phyloP scores from a whole-genome alignment of 1,139 yeast species.

The Geotrichum carabidarum region DNA sequence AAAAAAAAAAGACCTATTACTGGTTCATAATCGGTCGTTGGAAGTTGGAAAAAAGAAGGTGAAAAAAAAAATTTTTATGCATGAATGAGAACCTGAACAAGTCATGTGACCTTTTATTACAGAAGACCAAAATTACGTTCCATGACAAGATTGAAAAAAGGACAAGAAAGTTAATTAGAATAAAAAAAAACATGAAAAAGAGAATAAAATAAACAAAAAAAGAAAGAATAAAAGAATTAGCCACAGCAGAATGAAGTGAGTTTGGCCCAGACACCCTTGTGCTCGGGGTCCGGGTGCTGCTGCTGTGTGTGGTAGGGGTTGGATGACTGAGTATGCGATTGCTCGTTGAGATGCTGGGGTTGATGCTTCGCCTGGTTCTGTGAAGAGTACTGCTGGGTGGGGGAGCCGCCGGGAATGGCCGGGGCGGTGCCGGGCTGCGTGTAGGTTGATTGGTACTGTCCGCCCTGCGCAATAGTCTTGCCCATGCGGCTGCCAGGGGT shows the following conservation, averaged over 20 bases:
- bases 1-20: not conserved
- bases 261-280: slow-evolving; percentile 34
- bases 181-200: slow-evolving; percentile 8
- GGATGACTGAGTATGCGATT: slow-evolving; percentile 20
- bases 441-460: slow-evolving; percentile 20
- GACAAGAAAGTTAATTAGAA: not conserved
- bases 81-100: not conserved
- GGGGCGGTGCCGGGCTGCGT: slow-evolving; percentile 24
- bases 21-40: not conserved
- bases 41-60: not conserved
- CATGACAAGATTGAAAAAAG: not conserved
- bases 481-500: slow-evolving; percentile 17
- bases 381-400: slow-evolving; percentile 5
- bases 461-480: slow-evolving; percentile 17
- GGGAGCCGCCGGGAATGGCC: slow-evolving; percentile 19
- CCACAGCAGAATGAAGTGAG: slow-evolving; percentile 21
- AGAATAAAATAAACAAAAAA: slow-evolving; percentile 4
- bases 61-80: not conserved
- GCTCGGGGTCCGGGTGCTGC: slow-evolving; percentile 26
- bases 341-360: slow-evolving; percentile 16
- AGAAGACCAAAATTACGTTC: not conserved
- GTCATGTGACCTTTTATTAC: not conserved
- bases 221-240: not conserved
- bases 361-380: slow-evolving; percentile 5
- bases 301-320: slow-evolving; percentile 20